Percentiles rank a stretch among this genome's conserved stretches.
phyloP scores from a whole-genome alignment of 257 asterid species.

The Solanum clarkiae region DNA sequence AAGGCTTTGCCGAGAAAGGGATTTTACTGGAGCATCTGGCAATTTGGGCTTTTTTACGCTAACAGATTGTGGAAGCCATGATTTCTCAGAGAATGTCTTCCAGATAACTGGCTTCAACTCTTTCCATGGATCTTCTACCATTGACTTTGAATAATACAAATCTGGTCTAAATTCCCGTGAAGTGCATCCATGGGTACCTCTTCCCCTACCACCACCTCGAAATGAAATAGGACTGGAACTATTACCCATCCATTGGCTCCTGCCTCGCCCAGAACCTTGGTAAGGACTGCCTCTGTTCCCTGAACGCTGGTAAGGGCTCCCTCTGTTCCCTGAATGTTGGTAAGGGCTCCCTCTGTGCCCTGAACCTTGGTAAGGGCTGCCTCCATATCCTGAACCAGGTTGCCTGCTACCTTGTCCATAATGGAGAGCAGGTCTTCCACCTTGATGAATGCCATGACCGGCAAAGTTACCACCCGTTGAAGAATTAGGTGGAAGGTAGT shows the following conservation, averaged over 20 bases:
- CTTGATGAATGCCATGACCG: constrained; percentile 12
- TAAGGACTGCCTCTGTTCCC: constrained; percentile 37
- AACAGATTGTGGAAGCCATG: constrained; percentile 50
- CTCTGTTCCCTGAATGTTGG: constrained; percentile 28
- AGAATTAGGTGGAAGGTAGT: constrained; percentile 20
- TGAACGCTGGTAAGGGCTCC: constrained; percentile 15
- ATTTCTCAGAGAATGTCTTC: constrained; percentile 21
- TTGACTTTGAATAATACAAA: constrained; percentile 43
- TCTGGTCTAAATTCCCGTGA: neutral
- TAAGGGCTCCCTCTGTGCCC: constrained; percentile 37
- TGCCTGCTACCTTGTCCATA: constrained; percentile 27
- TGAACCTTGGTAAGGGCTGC: constrained; percentile 11
- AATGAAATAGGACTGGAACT: neutral
- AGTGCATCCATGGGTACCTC: neutral
- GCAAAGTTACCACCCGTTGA: constrained; percentile 19
- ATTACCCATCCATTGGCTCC: constrained; percentile 25
- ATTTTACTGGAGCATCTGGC: constrained; percentile 17
- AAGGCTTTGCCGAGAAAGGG: constrained; percentile 45
- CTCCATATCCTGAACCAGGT: constrained; percentile 12
- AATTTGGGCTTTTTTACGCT: constrained; percentile 42
- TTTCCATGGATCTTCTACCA: constrained; percentile 88
- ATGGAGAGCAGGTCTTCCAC: constrained; percentile 15
- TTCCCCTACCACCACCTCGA: neutral
- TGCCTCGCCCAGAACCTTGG: constrained; percentile 28
- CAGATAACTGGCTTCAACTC: constrained; percentile 39